These are phyloP conservation scores for Albifimbria verrucaria DNA, from an alignment of 2,329 filamentous ascomycete species.

Conservation along the genomic window DNA sequence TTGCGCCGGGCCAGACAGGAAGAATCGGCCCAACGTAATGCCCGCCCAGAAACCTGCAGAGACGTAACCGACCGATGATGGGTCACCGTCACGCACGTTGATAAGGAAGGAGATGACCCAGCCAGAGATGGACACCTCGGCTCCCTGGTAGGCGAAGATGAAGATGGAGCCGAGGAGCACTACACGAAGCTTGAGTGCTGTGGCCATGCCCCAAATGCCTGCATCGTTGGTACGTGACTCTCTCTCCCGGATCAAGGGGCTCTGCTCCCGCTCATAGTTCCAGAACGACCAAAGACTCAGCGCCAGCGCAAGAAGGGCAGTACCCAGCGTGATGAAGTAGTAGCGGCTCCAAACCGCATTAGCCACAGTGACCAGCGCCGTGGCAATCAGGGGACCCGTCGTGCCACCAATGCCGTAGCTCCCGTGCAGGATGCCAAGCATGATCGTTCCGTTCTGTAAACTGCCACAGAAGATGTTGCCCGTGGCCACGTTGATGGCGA, in stretches of 20 bases:
- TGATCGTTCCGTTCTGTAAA: slow-evolving; percentile 49
- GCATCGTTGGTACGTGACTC: slow-evolving; percentile 17
- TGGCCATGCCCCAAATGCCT: slow-evolving; percentile 39
- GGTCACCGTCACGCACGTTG: slow-evolving; percentile 65
- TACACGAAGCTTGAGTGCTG: slow-evolving; percentile 49
- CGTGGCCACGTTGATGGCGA: slow-evolving; percentile 54
- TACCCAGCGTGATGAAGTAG: slow-evolving; percentile 63
- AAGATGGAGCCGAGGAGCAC: slow-evolving; percentile 75
- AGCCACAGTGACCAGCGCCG: slow-evolving; percentile 60
- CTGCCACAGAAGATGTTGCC: slow-evolving; percentile 58
- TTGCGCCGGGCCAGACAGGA: slow-evolving; percentile 63
- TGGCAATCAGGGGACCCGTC: slow-evolving; percentile 70
- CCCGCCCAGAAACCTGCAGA: slow-evolving; percentile 70
- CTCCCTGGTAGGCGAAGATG: slow-evolving; percentile 83
- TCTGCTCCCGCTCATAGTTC: slow-evolving; percentile 62
- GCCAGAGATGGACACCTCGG: slow-evolving; percentile 78
- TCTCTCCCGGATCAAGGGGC: slow-evolving; percentile 30
- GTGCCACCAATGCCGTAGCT: slow-evolving; percentile 65
- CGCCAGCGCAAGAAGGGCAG: slow-evolving; percentile 54
- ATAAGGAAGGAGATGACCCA: slow-evolving; percentile 89
- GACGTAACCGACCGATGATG: slow-evolving; percentile 73
- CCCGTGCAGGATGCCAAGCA: slow-evolving; percentile 64
- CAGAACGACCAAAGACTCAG: slow-evolving; percentile 67
- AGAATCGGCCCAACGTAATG: slow-evolving; percentile 73
- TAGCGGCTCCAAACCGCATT: slow-evolving; percentile 66